A percentile compares a stretch with the other conserved stretches of the same genome.
phyloP scores from a whole-genome alignment of 768 basidiomycete genomes.

The Chalciporus piperatus region DNA sequence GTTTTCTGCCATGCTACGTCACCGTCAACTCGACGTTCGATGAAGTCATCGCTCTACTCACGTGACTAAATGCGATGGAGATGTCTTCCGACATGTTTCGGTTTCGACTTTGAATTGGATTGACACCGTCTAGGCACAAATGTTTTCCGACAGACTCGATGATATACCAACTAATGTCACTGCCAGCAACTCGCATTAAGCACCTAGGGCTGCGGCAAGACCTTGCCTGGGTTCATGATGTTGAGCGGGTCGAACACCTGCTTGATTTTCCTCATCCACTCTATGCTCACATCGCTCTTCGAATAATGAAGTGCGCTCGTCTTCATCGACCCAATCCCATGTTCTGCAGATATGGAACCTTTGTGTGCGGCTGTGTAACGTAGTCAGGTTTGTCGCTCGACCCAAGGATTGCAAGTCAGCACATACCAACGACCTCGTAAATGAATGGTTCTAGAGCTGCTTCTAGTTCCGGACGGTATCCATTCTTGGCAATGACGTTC shows the following conservation, averaged over 20 bases:
- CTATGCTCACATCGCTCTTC: constrained; percentile 75
- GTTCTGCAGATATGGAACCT: constrained; percentile 95
- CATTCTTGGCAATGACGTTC: constrained; percentile 75
- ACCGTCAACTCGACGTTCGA: constrained; percentile 2
- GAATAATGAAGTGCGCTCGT: constrained; percentile 86
- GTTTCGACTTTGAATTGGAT: no score
- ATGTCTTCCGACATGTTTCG: no score
- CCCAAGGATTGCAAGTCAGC: neutral
- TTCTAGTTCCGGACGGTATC: constrained; percentile 81
- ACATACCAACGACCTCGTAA: constrained; percentile 83
- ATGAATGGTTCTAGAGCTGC: constrained; percentile 91
- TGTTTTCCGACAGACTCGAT: no score
- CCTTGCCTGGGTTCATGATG: constrained; percentile 92
- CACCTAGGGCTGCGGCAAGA: constrained; percentile 38
- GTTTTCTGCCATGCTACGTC: constrained; percentile 12
- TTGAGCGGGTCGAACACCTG: constrained; percentile 83
- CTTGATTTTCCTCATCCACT: constrained; percentile 89
- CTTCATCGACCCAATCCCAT: constrained; percentile 97
- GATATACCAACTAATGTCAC: neutral
- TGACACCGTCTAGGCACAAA: no score
- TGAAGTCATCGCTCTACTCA: constrained; percentile 2
- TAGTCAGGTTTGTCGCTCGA: constrained; percentile 1
- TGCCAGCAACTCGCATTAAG: neutral
- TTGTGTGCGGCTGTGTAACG: constrained; percentile 58
- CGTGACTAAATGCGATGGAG: neutral